phyloP scores from a whole-genome alignment of 2,329 filamentous ascomycete species.

The Arthrinium phaeospermum region DNA sequence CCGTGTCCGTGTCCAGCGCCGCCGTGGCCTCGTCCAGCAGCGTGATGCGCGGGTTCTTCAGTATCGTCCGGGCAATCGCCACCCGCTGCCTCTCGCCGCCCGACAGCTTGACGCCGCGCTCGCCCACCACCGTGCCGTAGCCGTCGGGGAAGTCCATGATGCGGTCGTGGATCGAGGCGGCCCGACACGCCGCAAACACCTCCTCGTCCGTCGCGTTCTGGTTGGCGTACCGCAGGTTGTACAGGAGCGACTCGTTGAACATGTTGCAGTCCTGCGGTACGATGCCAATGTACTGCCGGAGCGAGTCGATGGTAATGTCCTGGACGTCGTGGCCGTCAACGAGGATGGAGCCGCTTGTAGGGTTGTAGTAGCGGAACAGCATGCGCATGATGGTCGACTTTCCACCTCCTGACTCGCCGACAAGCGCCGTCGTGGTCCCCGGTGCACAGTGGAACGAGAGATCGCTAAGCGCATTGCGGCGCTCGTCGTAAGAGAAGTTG shows the following conservation, averaged over 20 bases:
- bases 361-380: constrained; percentile 65
- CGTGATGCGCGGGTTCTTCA: constrained; percentile 73
- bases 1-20: constrained; percentile 68
- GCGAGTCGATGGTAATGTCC: constrained; percentile 60
- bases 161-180: constrained; percentile 64
- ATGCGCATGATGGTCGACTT: constrained; percentile 69
- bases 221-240: constrained; percentile 61
- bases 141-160: constrained; percentile 59
- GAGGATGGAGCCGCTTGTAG: constrained; percentile 56
- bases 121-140: constrained; percentile 35
- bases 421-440: constrained; percentile 63
- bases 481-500: constrained; percentile 48
- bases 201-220: constrained; percentile 61
- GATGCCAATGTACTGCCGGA: constrained; percentile 64
- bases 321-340: constrained; percentile 67
- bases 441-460: constrained; percentile 53
- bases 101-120: constrained; percentile 47
- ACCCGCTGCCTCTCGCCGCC: constrained; percentile 67
- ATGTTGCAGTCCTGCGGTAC: constrained; percentile 69
- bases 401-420: constrained; percentile 67
- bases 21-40: constrained; percentile 76
- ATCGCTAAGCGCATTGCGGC: constrained; percentile 27
- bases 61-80: constrained; percentile 67
- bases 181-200: constrained; percentile 58
- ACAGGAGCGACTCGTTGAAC: constrained; percentile 65